Evolutionary conservation across 108 stramenopile genomes (phyloP), one percentile per base, ranked within the genome.

Genomic region (Cyclostephanos tholiformis): DNA sequence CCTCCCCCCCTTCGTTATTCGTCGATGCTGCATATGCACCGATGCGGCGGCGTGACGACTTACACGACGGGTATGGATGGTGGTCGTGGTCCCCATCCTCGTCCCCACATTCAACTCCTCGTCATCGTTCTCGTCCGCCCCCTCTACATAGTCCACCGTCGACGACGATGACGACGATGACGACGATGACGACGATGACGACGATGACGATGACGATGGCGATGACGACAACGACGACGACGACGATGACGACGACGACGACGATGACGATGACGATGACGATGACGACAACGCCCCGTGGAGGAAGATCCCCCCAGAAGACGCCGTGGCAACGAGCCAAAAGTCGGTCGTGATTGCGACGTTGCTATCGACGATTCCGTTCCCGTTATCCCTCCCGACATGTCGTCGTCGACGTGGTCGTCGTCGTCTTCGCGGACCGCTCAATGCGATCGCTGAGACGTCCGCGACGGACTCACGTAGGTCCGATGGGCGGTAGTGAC

Each of bases 1-100:
- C n/a, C n/a, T n/a, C n/a, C n/a, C n/a, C n/a, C 61, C 29, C 61
- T 50, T 32, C 79, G 70, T 30, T 13, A 26, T 55, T 55, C 26
- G 53, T 39, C 20, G 61, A 43, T 38, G 38, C 10, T 62, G 61
- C 46, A 82, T 79, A 17, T 74, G 67, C 11, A 84, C 86, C n/a
- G 80, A 69, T 32, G 87, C 77, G 17, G 86, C 68, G 25, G 74
- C 69, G 58, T 71, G 55, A 41, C 38, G 26, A 43, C 50, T 55
- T 7, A 73, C 23, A 9, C 57, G 57, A 25, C 67, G 38, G 10
- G 49, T 23, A 20, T 38, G 64, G 13, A 76, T 71, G n/a, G 39
- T 4, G 12, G 5, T 25, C 20, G 46, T 20, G 1, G 13, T 6
- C 22, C 25, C 22, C 22, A 17, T 32, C 9, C 36, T 27, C 22